Evolutionary conservation across 441 rosid species (phyloP).

Genomic region (Aleurites moluccanus): DNA sequence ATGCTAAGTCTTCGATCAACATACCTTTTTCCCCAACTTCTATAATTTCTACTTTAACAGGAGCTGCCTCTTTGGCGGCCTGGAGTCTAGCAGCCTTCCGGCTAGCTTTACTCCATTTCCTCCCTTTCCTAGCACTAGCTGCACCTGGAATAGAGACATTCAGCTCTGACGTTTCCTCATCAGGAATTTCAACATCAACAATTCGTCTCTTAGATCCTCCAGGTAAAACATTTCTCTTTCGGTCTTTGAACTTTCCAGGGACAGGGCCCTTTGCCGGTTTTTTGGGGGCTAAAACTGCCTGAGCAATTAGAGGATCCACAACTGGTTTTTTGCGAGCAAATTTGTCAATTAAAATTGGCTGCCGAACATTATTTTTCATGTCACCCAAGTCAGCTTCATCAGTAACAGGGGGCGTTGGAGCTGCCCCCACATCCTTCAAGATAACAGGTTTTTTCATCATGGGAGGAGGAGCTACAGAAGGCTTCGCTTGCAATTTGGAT

Average conservation of each 20-base stretch:
- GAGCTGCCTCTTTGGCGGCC: slow-evolving; percentile 96
- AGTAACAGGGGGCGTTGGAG: slow-evolving; percentile 39
- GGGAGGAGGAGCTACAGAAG: slow-evolving; percentile 62
- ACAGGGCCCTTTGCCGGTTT: slow-evolving; percentile 77
- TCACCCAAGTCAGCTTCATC: slow-evolving; percentile 38
- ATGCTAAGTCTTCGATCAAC: slow-evolving; percentile 86
- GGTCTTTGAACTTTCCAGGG: slow-evolving; percentile 68
- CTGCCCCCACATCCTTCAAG: slow-evolving; percentile 81
- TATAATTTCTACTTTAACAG: slow-evolving; percentile 89
- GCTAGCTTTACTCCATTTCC: slow-evolving; percentile 98
- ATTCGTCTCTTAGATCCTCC: slow-evolving; percentile 67
- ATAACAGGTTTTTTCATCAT: slow-evolving; percentile 57
- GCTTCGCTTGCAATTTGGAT: slow-evolving; percentile 71
- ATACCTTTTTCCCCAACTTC: slow-evolving; percentile 91
- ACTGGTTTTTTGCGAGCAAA: slow-evolving; percentile 72
- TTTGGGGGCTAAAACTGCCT: slow-evolving; percentile 71
- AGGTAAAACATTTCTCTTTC: slow-evolving; percentile 56
- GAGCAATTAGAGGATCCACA: slow-evolving; percentile 69
- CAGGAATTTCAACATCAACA: slow-evolving; percentile 50
- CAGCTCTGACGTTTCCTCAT: slow-evolving; percentile 71
- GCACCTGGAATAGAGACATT: slow-evolving; percentile 65
- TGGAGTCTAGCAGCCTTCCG: slow-evolving; percentile 88
- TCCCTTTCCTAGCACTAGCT: slow-evolving; percentile 64
- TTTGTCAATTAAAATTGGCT: slow-evolving; percentile 80
- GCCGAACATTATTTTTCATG: slow-evolving; percentile 48